A percentile compares a stretch with the other conserved stretches of the same genome.
Conservation (phyloP, 768 basidiomycete species). For the Leucocoprinus sp. region DNA sequence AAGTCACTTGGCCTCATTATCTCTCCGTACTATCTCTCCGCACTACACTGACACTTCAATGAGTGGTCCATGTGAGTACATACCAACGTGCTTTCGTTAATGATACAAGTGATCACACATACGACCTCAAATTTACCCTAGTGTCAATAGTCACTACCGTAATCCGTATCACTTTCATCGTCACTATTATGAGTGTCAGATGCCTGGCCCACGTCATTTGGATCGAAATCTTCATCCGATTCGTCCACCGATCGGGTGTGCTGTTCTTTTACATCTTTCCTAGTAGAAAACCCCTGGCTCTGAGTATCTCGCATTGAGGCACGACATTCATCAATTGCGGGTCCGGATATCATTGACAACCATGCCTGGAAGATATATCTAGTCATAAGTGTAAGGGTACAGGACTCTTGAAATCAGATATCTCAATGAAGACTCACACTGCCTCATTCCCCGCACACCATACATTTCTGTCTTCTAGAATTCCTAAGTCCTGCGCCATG, state of each 20-base stretch:
- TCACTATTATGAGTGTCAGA: background rate
- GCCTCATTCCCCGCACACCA: constrained; percentile 49
- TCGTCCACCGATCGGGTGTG: constrained; percentile 11
- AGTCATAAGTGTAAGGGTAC: background rate
- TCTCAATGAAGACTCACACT: constrained; percentile 24
- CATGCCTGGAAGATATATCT: constrained; percentile 38
- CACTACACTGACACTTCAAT: no score
- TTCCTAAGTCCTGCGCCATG: constrained; percentile 25
- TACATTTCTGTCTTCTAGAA: constrained; percentile 22
- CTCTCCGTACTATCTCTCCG: no score
- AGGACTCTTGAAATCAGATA: background rate
- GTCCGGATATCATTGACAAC: constrained; percentile 37
- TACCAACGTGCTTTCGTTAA: no score
- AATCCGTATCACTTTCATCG: constrained; percentile 19
- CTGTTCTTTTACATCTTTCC: background rate
- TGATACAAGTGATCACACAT: background rate
- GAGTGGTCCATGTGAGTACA: no score
- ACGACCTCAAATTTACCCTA: background rate
- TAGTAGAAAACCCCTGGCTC: background rate
- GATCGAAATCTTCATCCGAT: constrained; percentile 25
- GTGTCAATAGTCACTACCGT: constrained; percentile 10
- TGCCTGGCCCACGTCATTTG: constrained; percentile 20
- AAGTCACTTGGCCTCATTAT: no score
- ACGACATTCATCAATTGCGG: constrained; percentile 38
- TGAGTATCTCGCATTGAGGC: constrained; percentile 10